phyloP scores from a whole-genome alignment of 1,139 yeast genomes.

The Debaryomyces sp. region DNA sequence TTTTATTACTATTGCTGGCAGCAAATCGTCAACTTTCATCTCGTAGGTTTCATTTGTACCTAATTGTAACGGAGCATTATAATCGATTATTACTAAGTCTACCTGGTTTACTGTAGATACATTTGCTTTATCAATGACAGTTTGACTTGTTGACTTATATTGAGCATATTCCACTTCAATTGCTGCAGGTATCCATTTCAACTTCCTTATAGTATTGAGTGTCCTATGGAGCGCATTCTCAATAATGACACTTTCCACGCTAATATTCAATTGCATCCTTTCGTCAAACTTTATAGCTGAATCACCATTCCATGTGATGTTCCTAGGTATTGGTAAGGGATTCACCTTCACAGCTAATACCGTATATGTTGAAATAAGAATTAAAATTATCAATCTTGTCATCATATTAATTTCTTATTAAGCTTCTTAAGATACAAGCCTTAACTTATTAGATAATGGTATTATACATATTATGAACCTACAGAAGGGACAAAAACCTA shows the following conservation, averaged over 20 bases:
- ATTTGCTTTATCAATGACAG: neutral
- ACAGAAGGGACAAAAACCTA: neutral
- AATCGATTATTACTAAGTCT: slow-evolving; percentile 23
- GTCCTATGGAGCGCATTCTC: slow-evolving; percentile 4
- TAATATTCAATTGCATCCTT: slow-evolving; percentile 1
- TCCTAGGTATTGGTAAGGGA: neutral
- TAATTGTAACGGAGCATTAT: slow-evolving; percentile 34
- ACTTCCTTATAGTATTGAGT: slow-evolving; percentile 15
- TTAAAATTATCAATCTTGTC: neutral
- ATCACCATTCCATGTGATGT: neutral
- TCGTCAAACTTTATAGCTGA: neutral
- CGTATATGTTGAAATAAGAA: neutral
- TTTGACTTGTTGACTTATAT: slow-evolving; percentile 11
- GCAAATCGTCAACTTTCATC: slow-evolving; percentile 19
- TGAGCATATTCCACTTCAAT: slow-evolving; percentile 20
- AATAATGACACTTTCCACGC: neutral
- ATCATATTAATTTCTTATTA: too few species aligned
- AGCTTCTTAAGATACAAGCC: neutral
- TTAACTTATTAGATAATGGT: neutral
- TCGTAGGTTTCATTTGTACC: slow-evolving; percentile 47
- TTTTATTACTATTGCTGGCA: slow-evolving; percentile 22
- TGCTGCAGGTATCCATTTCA: slow-evolving; percentile 34
- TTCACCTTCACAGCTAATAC: slow-evolving; percentile 4
- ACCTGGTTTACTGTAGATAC: slow-evolving; percentile 7
- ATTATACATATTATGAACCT: neutral